Evolutionary conservation across 1,139 yeast species (phyloP).

Genomic region (Magnusiomyces tetraspermus): DNA sequence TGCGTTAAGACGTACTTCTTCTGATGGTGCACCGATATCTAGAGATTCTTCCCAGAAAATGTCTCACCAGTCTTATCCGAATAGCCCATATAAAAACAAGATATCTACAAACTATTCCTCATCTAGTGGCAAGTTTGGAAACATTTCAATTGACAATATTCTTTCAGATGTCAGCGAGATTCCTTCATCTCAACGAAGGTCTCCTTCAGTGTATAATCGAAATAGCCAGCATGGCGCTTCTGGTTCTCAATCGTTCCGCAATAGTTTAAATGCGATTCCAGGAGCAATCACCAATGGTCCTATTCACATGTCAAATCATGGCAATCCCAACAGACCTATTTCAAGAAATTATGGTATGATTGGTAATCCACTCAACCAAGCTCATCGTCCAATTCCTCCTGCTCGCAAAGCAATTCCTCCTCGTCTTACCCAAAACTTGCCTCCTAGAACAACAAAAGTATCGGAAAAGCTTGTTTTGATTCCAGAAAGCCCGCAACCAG

Average conservation of each 20-base stretch:
- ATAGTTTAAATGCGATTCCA: neutral
- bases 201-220: constrained; percentile 1
- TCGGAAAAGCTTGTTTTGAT: constrained; percentile 79
- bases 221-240: neutral
- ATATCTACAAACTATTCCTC: constrained; percentile 1
- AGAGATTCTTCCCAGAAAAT: neutral
- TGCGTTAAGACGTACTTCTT: too few relatives aligned
- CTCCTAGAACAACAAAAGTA: constrained; percentile 77
- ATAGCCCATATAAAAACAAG: neutral
- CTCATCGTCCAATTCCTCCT: neutral
- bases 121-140: constrained; percentile 18
- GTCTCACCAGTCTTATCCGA: constrained; percentile 15
- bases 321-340: neutral
- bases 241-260: neutral
- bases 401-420: constrained; percentile 16
- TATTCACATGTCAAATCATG: neutral
- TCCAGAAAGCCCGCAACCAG: constrained; percentile 51
- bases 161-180: constrained; percentile 72
- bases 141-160: constrained; percentile 31
- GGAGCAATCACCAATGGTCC: neutral
- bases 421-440: constrained; percentile 49
- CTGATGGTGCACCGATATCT: too few relatives aligned
- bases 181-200: constrained; percentile 63
- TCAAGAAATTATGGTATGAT: neutral
- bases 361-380: neutral